Evolutionary conservation across 2,329 filamentous ascomycete genomes (phyloP).

Genomic region (Penicillium frequentans): DNA sequence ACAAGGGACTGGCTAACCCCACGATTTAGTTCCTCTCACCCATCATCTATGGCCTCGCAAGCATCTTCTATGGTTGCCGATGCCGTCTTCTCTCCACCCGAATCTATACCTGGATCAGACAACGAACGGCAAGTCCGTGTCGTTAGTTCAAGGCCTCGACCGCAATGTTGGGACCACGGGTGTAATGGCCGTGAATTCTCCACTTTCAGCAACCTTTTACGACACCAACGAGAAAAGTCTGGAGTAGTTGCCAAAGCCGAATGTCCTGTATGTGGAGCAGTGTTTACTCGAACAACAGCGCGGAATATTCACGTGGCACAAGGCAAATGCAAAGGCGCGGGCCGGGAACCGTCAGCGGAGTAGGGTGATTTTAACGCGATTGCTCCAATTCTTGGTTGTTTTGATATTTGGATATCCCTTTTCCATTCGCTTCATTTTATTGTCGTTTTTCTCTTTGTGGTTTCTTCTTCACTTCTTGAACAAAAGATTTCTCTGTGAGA

Average conservation of each 20-base stretch:
- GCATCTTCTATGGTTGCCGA: constrained; percentile 25
- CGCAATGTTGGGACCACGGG: constrained; percentile 95
- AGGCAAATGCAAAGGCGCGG: constrained; percentile 80
- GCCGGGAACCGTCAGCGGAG: constrained; percentile 28
- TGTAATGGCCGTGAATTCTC: constrained; percentile 96
- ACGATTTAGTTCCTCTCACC: constrained; percentile 22
- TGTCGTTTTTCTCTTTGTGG: not conserved
- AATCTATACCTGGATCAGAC: constrained; percentile 31
- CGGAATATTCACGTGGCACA: constrained; percentile 83
- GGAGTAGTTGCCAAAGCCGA: constrained; percentile 85
- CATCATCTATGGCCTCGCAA: constrained; percentile 27
- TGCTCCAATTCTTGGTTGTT: not conserved
- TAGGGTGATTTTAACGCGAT: constrained; percentile 12
- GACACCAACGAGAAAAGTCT: constrained; percentile 92
- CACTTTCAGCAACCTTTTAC: constrained; percentile 89
- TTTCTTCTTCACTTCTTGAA: not conserved
- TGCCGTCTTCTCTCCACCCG: constrained; percentile 29
- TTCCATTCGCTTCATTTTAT: not conserved
- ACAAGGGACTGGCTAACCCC: constrained; percentile 10
- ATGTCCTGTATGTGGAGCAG: constrained; percentile 87
- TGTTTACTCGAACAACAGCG: constrained; percentile 86
- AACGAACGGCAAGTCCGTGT: constrained; percentile 61
- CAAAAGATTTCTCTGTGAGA: constrained; percentile 7
- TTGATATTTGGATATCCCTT: constrained; percentile 1
- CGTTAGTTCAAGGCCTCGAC: constrained; percentile 79